A percentile compares a stretch with the other conserved stretches of the same genome.
Evolutionary conservation across 78 protist species (phyloP).

Genomic region (Emiliania huxleyi): DNA sequence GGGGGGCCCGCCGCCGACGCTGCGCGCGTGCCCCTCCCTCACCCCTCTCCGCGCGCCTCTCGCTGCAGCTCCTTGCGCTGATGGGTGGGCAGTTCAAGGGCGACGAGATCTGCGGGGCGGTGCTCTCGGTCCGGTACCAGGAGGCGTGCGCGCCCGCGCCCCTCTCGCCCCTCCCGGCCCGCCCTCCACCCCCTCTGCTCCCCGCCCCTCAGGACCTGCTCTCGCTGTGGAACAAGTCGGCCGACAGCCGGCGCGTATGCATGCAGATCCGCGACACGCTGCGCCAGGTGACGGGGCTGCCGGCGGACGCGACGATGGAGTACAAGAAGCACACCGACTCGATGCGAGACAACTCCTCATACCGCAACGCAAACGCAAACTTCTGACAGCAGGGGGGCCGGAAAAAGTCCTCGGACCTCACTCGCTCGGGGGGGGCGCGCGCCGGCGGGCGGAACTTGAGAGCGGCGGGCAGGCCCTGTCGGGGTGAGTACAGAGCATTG

Average conservation of each 20-base stretch:
- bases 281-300: not conserved
- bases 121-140: not conserved
- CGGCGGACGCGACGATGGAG: not conserved
- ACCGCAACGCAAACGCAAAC: slow-evolving; percentile 4
- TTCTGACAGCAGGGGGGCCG: too few relatives aligned
- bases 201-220: too few relatives aligned
- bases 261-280: not conserved
- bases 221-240: not conserved
- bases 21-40: not conserved
- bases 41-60: not conserved
- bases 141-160: too few relatives aligned
- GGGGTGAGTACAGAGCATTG: too few relatives aligned
- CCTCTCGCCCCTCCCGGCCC: too few relatives aligned
- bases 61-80: not conserved
- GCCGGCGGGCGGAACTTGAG: too few relatives aligned
- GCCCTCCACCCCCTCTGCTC: too few relatives aligned
- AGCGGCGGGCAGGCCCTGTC: too few relatives aligned
- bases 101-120: slow-evolving; percentile 10
- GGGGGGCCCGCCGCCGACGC: too few relatives aligned
- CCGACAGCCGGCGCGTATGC: not conserved
- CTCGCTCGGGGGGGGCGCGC: too few relatives aligned
- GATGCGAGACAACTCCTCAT: not conserved
- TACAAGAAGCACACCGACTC: slow-evolving; percentile 2
- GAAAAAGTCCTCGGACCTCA: too few relatives aligned
- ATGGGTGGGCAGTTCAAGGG: not conserved